Conservation (phyloP, 1,284 basidiomycete genomes). For the Uromyces viciae-fabae region DNA sequence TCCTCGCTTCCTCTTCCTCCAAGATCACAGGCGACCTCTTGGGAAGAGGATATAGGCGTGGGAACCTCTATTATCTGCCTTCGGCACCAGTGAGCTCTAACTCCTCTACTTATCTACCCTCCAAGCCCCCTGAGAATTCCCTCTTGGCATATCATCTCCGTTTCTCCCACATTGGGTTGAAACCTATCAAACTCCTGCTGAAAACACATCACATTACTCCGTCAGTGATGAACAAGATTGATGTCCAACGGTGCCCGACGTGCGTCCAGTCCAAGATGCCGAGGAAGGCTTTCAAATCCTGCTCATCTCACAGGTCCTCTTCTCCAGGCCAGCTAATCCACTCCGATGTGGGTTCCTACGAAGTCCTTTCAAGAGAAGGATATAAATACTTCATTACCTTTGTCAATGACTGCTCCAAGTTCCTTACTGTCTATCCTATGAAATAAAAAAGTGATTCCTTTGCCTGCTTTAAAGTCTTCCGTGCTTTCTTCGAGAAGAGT, state of each 20-base stretch:
- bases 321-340: not conserved
- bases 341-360: not conserved
- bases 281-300: not conserved
- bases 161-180: not conserved
- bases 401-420: slow-evolving; percentile 1
- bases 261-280: slow-evolving; percentile 14
- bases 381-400: slow-evolving; percentile 4
- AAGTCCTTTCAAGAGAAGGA: not conserved
- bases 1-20: not conserved
- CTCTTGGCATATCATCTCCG: not conserved
- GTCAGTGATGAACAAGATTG: not conserved
- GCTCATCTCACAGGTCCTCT: not conserved
- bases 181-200: not conserved
- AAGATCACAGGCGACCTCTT: not conserved
- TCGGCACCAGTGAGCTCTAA: not conserved
- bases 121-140: not conserved
- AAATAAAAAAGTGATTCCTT: slow-evolving; percentile 12
- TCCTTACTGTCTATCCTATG: not conserved
- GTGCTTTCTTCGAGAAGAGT: slow-evolving; percentile 50
- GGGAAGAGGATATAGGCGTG: not conserved
- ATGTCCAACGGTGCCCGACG: not conserved
- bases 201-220: not conserved
- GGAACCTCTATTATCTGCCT: not conserved
- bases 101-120: not conserved
- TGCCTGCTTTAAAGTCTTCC: slow-evolving; percentile 53